Conservation (phyloP, 2,329 filamentous ascomycete species). For the Diplodia intermedia region DNA sequence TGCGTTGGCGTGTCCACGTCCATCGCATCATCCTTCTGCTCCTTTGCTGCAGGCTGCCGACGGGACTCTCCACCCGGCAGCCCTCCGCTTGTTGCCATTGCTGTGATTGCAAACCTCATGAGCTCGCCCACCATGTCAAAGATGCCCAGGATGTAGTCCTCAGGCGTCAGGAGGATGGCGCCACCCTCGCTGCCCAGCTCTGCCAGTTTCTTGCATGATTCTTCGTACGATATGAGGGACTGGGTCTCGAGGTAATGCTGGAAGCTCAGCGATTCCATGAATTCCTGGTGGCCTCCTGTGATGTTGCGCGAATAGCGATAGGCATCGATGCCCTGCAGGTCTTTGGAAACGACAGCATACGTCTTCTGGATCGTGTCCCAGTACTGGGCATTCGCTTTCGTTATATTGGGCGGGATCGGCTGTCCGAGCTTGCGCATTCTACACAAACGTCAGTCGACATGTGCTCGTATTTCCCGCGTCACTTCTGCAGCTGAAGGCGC, state of each 20-base stretch:
- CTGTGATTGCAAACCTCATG: slow-evolving; percentile 94
- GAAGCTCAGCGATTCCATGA: slow-evolving; percentile 90
- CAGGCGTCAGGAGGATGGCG: slow-evolving; percentile 70
- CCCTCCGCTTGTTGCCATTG: slow-evolving; percentile 75
- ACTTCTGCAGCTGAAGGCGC: neutral
- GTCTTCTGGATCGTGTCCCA: slow-evolving; percentile 73
- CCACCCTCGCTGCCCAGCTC: slow-evolving; percentile 48
- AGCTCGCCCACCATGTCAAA: slow-evolving; percentile 95
- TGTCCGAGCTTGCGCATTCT: slow-evolving; percentile 68
- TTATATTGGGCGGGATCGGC: slow-evolving; percentile 71
- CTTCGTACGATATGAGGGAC: slow-evolving; percentile 71
- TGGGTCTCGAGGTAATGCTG: slow-evolving; percentile 84
- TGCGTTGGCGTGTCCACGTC: slow-evolving; percentile 44
- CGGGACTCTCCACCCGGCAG: slow-evolving; percentile 49
- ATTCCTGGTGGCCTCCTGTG: slow-evolving; percentile 85
- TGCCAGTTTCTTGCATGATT: slow-evolving; percentile 57
- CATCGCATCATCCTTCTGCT: slow-evolving; percentile 43
- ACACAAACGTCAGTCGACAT: slow-evolving; percentile 23
- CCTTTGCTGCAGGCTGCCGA: slow-evolving; percentile 48
- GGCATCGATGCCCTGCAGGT: slow-evolving; percentile 79
- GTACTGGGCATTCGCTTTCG: slow-evolving; percentile 72
- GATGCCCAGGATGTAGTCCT: slow-evolving; percentile 89
- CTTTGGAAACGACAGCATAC: slow-evolving; percentile 71
- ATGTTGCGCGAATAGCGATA: slow-evolving; percentile 83
- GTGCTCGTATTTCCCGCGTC: neutral